Evolutionary conservation across 371 early-diverging fungal genomes (phyloP).

Genomic region (Mucor racemosus): DNA sequence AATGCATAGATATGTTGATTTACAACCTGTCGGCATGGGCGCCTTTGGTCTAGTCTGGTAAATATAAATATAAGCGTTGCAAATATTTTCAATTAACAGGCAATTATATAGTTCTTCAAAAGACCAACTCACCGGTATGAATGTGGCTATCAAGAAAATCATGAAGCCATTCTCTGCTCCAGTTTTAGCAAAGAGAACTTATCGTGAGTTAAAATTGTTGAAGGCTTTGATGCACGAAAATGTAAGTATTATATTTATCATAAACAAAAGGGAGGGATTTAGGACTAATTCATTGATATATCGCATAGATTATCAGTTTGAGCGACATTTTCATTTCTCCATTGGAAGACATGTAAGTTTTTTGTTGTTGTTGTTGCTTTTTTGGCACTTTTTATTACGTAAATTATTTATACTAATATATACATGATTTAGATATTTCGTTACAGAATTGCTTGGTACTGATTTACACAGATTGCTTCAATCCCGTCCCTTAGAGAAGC

Average conservation of each 20-base stretch:
- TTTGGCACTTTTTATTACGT: too few species aligned
- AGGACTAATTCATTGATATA: neutral
- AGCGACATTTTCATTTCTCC: conserved; percentile 93
- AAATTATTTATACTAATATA: neutral
- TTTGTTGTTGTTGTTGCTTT: neutral
- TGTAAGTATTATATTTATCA: conserved; percentile 40
- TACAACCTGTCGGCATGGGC: conserved; percentile 96
- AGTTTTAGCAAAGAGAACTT: conserved; percentile 91
- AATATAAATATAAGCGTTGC: neutral
- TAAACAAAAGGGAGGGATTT: neutral
- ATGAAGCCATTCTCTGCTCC: conserved; percentile 91
- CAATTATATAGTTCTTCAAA: conserved; percentile 76
- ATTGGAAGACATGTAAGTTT: conserved; percentile 82
- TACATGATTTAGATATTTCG: conserved; percentile 75
- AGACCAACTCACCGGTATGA: conserved; percentile 79
- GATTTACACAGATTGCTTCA: conserved; percentile 91
- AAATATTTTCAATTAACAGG: neutral
- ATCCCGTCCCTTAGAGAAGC: conserved; percentile 89
- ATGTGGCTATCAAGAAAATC: conserved; percentile 94
- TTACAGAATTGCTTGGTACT: conserved; percentile 92
- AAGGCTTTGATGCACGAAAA: conserved; percentile 89
- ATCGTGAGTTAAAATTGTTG: conserved; percentile 90
- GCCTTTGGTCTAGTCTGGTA: conserved; percentile 96
- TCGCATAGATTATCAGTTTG: conserved; percentile 75
- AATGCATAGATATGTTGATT: conserved; percentile 77